Conservation (phyloP, 1,284 basidiomycete genomes). For the Athelia psychrophila region DNA sequence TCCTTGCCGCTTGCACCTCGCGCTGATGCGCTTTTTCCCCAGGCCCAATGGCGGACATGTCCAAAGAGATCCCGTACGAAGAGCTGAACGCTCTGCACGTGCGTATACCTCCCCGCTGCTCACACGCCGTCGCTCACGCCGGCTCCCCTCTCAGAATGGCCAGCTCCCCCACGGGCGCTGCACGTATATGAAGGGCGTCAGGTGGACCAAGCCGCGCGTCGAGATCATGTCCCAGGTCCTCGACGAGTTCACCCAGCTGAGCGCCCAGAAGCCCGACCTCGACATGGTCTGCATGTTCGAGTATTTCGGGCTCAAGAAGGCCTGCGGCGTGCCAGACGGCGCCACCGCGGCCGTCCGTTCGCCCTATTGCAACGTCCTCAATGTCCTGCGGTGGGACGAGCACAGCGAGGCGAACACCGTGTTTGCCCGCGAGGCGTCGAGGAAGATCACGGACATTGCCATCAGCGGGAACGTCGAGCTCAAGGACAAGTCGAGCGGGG, state of each 20-base stretch:
- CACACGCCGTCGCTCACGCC: not conserved
- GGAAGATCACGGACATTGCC: slow-evolving; percentile 16
- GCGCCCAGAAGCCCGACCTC: slow-evolving; percentile 8
- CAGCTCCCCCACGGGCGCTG: slow-evolving; percentile 13
- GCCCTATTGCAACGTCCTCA: slow-evolving; percentile 25
- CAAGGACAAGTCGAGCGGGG: slow-evolving; percentile 7
- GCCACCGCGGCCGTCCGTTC: slow-evolving; percentile 39
- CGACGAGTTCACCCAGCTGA: slow-evolving; percentile 7
- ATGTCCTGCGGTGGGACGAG: slow-evolving; percentile 34
- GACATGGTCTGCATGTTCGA: slow-evolving; percentile 34
- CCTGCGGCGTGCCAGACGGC: slow-evolving; percentile 33
- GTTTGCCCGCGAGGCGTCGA: slow-evolving; percentile 20
- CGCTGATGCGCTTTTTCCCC: not conserved
- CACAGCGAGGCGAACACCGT: slow-evolving; percentile 23
- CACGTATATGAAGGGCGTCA: slow-evolving; percentile 18
- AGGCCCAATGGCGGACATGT: slow-evolving; percentile 38
- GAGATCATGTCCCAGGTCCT: slow-evolving; percentile 9
- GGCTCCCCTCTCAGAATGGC: slow-evolving; percentile 14
- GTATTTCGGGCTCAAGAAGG: slow-evolving; percentile 37
- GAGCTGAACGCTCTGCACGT: slow-evolving; percentile 32
- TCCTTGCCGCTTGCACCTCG: not conserved
- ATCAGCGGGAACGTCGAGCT: slow-evolving; percentile 3
- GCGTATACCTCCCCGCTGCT: not conserved
- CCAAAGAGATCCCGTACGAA: slow-evolving; percentile 44
- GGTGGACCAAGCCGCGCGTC: slow-evolving; percentile 2